phyloP scores from a whole-genome alignment of 495 filamentous ascomycete genomes.

The Cudoniella acicularis region DNA sequence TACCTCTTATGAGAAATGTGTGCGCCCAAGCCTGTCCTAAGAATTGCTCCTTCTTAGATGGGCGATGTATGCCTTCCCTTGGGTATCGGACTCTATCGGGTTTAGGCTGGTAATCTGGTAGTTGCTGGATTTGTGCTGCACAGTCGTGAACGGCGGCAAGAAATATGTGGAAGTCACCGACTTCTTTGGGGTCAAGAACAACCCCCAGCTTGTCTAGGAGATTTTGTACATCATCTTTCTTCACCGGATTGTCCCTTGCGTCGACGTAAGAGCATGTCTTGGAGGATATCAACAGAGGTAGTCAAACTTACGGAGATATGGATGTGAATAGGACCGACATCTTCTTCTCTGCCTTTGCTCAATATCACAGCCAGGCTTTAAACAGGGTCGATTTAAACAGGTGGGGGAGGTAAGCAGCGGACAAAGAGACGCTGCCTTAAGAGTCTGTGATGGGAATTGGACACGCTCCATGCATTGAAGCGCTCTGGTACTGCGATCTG shows the following conservation, averaged over 20 bases:
- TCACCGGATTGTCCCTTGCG: slow-evolving; percentile 14
- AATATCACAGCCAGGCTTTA: not conserved
- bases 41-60: slow-evolving; percentile 1
- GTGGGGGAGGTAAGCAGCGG: not conserved
- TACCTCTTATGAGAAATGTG: slow-evolving; percentile 6
- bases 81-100: slow-evolving; percentile 10
- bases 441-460: not conserved
- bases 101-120: slow-evolving; percentile 13
- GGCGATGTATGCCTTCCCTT: slow-evolving; percentile 9
- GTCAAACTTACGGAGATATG: slow-evolving; percentile 9
- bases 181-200: slow-evolving; percentile 5
- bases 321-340: slow-evolving; percentile 18
- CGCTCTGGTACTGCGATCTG: not conserved
- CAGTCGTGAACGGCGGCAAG: slow-evolving; percentile 15
- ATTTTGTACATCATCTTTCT: slow-evolving; percentile 4
- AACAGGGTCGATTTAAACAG: not conserved
- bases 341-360: not conserved
- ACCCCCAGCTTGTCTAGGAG: slow-evolving; percentile 4
- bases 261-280: not conserved
- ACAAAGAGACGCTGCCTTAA: not conserved
- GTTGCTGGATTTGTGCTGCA: not conserved
- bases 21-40: slow-evolving; percentile 16
- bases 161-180: slow-evolving; percentile 7
- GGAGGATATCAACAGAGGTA: not conserved
- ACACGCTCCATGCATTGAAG: not conserved